Evolutionary conservation across 2,329 filamentous ascomycete genomes (phyloP).

Genomic region (Pseudogymnoascus sp.): DNA sequence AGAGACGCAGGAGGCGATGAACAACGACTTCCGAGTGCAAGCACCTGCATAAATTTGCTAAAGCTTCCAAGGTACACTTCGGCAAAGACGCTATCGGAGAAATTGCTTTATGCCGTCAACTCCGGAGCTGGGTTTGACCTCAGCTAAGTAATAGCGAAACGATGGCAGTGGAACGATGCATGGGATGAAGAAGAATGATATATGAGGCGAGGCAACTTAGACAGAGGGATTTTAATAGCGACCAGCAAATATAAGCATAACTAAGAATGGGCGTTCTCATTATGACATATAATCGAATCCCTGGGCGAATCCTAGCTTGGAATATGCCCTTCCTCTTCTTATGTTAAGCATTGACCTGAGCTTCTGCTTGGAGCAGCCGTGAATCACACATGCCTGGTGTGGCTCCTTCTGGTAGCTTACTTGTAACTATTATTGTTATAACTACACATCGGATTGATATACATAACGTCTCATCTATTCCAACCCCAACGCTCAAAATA

Average conservation of each 20-base stretch:
- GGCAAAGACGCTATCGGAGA: slow-evolving; percentile 59
- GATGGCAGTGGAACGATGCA: neutral
- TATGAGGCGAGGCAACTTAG: neutral
- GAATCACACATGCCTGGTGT: neutral
- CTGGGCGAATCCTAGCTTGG: neutral
- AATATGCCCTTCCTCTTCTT: too few species aligned
- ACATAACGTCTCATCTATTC: neutral
- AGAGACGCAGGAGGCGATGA: slow-evolving; percentile 72
- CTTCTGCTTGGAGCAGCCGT: neutral
- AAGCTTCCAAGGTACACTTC: slow-evolving; percentile 79
- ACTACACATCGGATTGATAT: neutral
- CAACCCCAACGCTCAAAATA: neutral
- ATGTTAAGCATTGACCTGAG: neutral
- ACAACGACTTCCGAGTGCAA: slow-evolving; percentile 77
- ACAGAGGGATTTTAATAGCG: neutral
- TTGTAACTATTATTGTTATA: neutral
- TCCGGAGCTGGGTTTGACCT: slow-evolving; percentile 90
- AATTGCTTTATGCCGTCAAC: slow-evolving; percentile 82
- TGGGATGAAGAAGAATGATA: neutral
- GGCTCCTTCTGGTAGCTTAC: neutral
- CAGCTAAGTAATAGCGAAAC: slow-evolving; percentile 36
- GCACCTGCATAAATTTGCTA: slow-evolving; percentile 89
- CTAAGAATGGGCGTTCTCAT: neutral
- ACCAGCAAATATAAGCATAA: neutral
- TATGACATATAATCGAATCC: neutral